Conservation (phyloP, 2,329 filamentous ascomycete genomes). For the Beauveria brongniartii region DNA sequence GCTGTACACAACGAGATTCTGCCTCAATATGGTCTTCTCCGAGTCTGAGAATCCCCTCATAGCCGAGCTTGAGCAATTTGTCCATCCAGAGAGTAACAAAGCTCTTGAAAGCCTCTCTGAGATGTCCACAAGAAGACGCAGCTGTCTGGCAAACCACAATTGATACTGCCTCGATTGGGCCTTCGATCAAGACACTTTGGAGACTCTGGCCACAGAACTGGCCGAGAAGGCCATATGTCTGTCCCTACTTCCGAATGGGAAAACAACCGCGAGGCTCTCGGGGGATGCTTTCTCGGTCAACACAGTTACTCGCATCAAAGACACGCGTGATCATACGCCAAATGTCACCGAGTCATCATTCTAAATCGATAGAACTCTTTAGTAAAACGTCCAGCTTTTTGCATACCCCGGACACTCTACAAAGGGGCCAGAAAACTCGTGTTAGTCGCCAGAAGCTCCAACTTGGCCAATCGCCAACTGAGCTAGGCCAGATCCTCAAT, state of each 20-base stretch:
- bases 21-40: slow-evolving; percentile 54
- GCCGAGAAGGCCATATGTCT: slow-evolving; percentile 9
- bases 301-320: slow-evolving; percentile 51
- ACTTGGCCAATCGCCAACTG: too few species aligned
- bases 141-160: slow-evolving; percentile 51
- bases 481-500: too few species aligned
- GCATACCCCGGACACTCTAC: too few species aligned
- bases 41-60: slow-evolving; percentile 63
- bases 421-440: too few species aligned
- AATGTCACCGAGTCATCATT: slow-evolving; percentile 94
- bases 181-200: slow-evolving; percentile 51
- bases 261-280: slow-evolving; percentile 4
- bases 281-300: slow-evolving; percentile 14
- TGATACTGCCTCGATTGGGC: slow-evolving; percentile 47
- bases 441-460: too few species aligned
- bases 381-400: not conserved
- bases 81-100: slow-evolving; percentile 55
- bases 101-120: slow-evolving; percentile 55
- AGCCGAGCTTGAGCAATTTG: slow-evolving; percentile 63
- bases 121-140: slow-evolving; percentile 54
- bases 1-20: slow-evolving; percentile 68
- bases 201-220: slow-evolving; percentile 37
- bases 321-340: slow-evolving; percentile 74
- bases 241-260: slow-evolving; percentile 14
- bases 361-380: slow-evolving; percentile 57